Conservation (phyloP, 179 eudicot genomes). For the Corrigiola litoralis region DNA sequence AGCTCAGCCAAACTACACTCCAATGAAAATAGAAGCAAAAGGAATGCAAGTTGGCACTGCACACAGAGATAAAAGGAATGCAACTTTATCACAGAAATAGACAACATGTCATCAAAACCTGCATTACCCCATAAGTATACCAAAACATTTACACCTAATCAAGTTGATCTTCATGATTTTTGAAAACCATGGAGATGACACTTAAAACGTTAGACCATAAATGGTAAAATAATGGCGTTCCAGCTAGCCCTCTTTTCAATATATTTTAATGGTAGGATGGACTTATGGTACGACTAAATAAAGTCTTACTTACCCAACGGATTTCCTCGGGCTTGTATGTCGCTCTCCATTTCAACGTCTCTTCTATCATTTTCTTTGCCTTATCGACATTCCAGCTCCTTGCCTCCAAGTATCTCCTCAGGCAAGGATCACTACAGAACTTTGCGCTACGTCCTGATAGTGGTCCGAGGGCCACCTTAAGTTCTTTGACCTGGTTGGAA, state of each 20-base stretch:
- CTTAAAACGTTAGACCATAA: neutral
- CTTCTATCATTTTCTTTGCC: slow-evolving; percentile 78
- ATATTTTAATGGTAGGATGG: neutral
- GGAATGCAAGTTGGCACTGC: neutral
- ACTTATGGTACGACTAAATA: neutral
- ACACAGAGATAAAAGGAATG: too few relatives aligned
- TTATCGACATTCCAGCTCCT: slow-evolving; percentile 79
- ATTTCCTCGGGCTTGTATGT: slow-evolving; percentile 86
- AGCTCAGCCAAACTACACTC: too few relatives aligned
- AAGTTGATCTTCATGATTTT: too few relatives aligned
- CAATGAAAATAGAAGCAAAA: too few relatives aligned
- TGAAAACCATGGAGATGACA: neutral
- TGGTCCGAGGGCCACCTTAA: slow-evolving; percentile 54
- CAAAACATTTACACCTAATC: too few relatives aligned
- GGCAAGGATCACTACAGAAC: slow-evolving; percentile 69
- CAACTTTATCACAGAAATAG: too few relatives aligned
- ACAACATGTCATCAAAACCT: too few relatives aligned
- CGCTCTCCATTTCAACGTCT: slow-evolving; percentile 72
- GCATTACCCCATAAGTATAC: too few relatives aligned
- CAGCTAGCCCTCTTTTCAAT: neutral
- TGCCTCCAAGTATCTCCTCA: slow-evolving; percentile 73
- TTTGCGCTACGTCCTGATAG: slow-evolving; percentile 50
- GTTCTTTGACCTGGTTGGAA: slow-evolving; percentile 47
- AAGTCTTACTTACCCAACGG: slow-evolving; percentile 59
- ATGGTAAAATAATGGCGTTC: neutral